A percentile compares a stretch with the other conserved stretches of the same genome.
These are phyloP conservation scores for Irpex sp. DNA, from an alignment of 1,284 basidiomycete species.

Conservation along the genomic window DNA sequence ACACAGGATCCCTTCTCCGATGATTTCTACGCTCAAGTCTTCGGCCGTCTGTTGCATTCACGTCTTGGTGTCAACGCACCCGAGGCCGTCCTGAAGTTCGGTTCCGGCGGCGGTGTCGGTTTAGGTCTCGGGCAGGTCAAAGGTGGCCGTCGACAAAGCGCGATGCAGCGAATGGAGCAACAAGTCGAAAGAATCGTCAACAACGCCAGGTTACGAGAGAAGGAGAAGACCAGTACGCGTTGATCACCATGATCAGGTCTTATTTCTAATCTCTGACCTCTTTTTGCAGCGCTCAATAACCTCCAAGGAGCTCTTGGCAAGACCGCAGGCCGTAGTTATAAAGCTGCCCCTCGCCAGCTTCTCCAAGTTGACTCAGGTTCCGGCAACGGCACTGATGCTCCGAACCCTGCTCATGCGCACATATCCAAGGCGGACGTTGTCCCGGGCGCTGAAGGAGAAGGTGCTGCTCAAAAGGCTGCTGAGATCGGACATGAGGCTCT, in stretches of 20 bases:
- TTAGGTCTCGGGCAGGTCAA: slow-evolving; percentile 80
- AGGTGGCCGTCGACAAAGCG: slow-evolving; percentile 84
- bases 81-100: slow-evolving; percentile 86
- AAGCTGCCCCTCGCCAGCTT: slow-evolving; percentile 95
- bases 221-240: slow-evolving; percentile 79
- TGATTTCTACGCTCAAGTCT: slow-evolving; percentile 99
- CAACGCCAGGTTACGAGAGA: slow-evolving; percentile 89
- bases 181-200: slow-evolving; percentile 98
- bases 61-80: slow-evolving; percentile 76
- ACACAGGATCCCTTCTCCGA: slow-evolving; percentile 97
- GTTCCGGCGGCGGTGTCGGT: slow-evolving; percentile 83
- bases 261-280: neutral
- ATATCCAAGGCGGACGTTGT: slow-evolving; percentile 62
- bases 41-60: slow-evolving; percentile 84
- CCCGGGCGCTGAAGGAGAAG: slow-evolving; percentile 44
- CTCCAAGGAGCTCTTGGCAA: slow-evolving; percentile 97
- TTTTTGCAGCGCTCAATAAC: slow-evolving; percentile 69
- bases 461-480: slow-evolving; percentile 76
- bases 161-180: slow-evolving; percentile 96
- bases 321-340: slow-evolving; percentile 92
- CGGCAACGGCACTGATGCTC: slow-evolving; percentile 51
- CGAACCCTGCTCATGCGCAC: slow-evolving; percentile 63
- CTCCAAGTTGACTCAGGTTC: slow-evolving; percentile 81
- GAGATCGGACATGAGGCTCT: slow-evolving; percentile 77
- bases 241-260: slow-evolving; percentile 2